Conservation (phyloP, 768 basidiomycete genomes). For the Clitopilus hobsonii region DNA sequence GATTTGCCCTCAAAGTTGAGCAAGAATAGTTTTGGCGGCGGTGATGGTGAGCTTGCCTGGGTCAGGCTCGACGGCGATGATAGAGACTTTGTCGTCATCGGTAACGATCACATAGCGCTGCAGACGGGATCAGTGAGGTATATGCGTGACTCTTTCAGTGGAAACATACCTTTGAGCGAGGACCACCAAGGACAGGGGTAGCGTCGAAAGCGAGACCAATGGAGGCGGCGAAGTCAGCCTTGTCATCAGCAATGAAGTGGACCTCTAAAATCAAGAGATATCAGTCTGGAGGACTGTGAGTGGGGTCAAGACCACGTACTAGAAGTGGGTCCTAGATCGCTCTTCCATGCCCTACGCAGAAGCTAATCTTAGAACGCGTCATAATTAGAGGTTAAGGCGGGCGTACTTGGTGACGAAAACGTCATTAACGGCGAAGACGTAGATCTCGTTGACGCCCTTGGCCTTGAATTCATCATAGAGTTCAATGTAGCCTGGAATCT, state of each 20-base stretch:
- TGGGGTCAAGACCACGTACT: conserved; percentile 28
- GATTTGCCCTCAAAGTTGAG: conserved; percentile 15
- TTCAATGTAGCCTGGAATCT: conserved; percentile 61
- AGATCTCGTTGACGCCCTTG: conserved; percentile 71
- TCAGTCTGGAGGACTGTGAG: conserved; percentile 8
- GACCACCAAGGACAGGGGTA: conserved; percentile 55
- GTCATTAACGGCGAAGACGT: conserved; percentile 77
- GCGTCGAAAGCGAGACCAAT: conserved; percentile 63
- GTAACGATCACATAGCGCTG: conserved; percentile 55
- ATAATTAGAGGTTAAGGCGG: neutral
- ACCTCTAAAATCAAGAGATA: conserved; percentile 29
- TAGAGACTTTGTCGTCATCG: conserved; percentile 53
- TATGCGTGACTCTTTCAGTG: neutral
- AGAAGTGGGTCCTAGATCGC: conserved; percentile 49
- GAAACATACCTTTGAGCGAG: conserved; percentile 55
- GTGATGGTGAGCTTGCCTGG: conserved; percentile 47
- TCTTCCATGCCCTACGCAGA: conserved; percentile 57
- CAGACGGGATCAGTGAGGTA: neutral
- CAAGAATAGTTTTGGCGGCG: conserved; percentile 42
- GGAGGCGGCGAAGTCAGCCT: conserved; percentile 46
- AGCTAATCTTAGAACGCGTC: neutral
- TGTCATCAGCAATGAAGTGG: conserved; percentile 68
- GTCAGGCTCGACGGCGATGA: conserved; percentile 47
- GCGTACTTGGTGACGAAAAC: conserved; percentile 61
- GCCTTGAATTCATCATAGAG: conserved; percentile 67